A percentile compares a stretch with the other conserved stretches of the same genome.
Conservation (phyloP, 345 rosid genomes). For the Citrus unshiu region DNA sequence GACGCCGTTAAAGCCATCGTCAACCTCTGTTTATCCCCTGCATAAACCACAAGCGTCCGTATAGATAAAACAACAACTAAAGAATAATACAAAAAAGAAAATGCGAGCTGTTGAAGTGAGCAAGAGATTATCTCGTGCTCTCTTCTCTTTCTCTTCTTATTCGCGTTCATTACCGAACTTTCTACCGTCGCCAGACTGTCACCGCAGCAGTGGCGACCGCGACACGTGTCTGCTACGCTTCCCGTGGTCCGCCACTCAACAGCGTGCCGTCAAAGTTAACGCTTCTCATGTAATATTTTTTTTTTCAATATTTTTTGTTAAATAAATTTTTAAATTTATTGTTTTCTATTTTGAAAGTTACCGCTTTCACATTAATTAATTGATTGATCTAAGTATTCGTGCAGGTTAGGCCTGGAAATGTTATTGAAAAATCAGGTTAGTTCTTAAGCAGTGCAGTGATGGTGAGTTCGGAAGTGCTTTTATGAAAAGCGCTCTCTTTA, state of each 20-base stretch:
- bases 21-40: background rate
- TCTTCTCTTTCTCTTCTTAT: constrained; percentile 24
- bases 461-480: background rate
- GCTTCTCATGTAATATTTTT: constrained; percentile 55
- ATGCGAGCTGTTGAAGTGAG: constrained; percentile 29
- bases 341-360: background rate
- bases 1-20: background rate
- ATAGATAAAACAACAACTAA: background rate
- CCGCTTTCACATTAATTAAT: background rate
- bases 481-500: background rate
- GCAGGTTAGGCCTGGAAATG: constrained; percentile 85
- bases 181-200: constrained; percentile 11
- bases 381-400: background rate
- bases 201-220: background rate
- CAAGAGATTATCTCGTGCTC: constrained; percentile 28
- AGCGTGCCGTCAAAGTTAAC: constrained; percentile 68
- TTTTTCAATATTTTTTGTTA: background rate
- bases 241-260: constrained; percentile 59
- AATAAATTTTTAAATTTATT: too few species aligned
- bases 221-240: constrained; percentile 19
- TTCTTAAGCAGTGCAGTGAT: background rate
- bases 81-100: background rate
- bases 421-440: constrained; percentile 80
- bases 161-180: constrained; percentile 9
- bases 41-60: background rate